Percentiles rank a stretch among this genome's conserved stretches.
Conservation (phyloP, 495 filamentous ascomycete genomes). For the Entonaema liquescens region DNA sequence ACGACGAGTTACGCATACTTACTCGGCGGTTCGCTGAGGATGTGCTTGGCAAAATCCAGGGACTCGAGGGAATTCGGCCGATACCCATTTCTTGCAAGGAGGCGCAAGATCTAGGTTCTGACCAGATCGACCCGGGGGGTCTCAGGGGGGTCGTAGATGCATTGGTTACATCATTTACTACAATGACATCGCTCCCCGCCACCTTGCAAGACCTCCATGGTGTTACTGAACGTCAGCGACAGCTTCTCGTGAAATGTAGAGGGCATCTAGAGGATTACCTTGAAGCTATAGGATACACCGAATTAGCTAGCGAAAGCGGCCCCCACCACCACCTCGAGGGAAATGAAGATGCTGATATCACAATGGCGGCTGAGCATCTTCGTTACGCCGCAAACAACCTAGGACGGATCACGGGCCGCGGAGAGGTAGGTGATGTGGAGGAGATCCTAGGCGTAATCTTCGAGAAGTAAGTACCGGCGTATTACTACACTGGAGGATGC, state of each 20-base stretch:
- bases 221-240: constrained; percentile 87
- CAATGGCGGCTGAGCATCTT: constrained; percentile 89
- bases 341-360: constrained; percentile 70
- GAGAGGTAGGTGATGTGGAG: constrained; percentile 90
- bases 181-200: constrained; percentile 70
- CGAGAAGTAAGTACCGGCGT: constrained; percentile 74
- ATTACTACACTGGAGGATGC: constrained; percentile 1
- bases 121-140: constrained; percentile 65
- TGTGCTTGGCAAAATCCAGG: constrained; percentile 45
- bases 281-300: constrained; percentile 47
- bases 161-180: constrained; percentile 72
- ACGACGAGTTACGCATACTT: constrained; percentile 38
- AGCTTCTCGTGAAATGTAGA: constrained; percentile 77
- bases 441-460: constrained; percentile 97
- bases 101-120: constrained; percentile 47
- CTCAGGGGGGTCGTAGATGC: constrained; percentile 73
- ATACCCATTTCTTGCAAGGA: constrained; percentile 44
- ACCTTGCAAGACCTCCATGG: constrained; percentile 83
- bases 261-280: constrained; percentile 76
- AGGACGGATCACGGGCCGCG: constrained; percentile 86
- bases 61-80: constrained; percentile 38
- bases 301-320: constrained; percentile 50
- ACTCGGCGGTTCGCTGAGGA: constrained; percentile 46
- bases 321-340: constrained; percentile 28
- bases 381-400: constrained; percentile 82